Base-by-base conservation (phyloP, 2,329 filamentous ascomycete genomes). In the Alternaria sp. region DNA sequence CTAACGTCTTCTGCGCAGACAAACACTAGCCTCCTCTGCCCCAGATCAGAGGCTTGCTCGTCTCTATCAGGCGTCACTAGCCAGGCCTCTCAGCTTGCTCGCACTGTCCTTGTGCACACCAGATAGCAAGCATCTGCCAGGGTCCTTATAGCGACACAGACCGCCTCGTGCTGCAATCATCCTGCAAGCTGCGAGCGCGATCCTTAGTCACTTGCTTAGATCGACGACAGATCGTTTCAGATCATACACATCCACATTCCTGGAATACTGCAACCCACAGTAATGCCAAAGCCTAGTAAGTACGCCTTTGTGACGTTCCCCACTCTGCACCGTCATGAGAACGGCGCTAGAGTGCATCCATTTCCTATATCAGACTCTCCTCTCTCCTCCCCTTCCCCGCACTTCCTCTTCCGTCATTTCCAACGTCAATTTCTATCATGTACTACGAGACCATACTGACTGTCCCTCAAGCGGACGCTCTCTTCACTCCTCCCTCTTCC, bases 401-500 rank as follows among this genome's bases (percentile, higher is more conserved):
- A 36, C 51, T 59, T 63, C 63, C 57, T 59, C 60, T 54, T 58
- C 55, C 51, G 59, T 69, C 63, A 57, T 67, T 64, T 64, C 61
- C 44, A 57, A 51, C 64, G 61, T 66, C 66, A 65, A 52, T 52
- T 69, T 68, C 66, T 54, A 67, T 57, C 64, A 79, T 79, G 77
- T 73, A 74, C 67, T 75, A 73, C 66, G 75, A 76, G 71, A 66
- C 69, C 59, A 72, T 79, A 77, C 76, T 79, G 69, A 79, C 76
- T 73, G 74, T 78, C 73, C 75, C 76, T 67, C 71, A 78, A 82
- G 80, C 79, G 74, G 80, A 81, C 74, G 74, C 78, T 69, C 73
- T 78, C 62, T 78, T 80, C 72, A 80, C 77, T 69, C 78, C 75
- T 73, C 79, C 76, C 70, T 79, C 76, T 76, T 80, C 78, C 69